Evolutionary conservation across 345 rosid genomes (phyloP).

Genomic region (Cardamine resedifolia): DNA sequence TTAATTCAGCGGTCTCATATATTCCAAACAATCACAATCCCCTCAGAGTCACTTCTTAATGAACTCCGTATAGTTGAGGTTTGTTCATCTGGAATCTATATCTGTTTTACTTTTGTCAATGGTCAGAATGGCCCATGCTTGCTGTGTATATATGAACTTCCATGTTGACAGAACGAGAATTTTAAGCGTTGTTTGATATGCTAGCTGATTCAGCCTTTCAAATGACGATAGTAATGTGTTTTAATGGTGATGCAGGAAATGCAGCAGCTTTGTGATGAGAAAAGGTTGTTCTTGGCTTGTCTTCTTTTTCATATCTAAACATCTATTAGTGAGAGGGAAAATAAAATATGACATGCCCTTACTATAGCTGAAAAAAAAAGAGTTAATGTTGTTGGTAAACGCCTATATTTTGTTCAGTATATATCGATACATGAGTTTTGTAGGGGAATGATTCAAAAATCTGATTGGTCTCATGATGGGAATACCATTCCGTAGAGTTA

Average conservation of each 20-base stretch:
- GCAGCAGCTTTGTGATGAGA: slow-evolving; percentile 92
- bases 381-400: neutral
- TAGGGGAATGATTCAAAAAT: slow-evolving; percentile 7
- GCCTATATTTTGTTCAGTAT: slow-evolving; percentile 16
- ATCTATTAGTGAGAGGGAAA: neutral
- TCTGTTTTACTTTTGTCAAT: neutral
- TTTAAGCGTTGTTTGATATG: neutral
- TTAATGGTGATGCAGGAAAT: slow-evolving; percentile 71
- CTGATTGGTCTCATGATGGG: slow-evolving; percentile 7
- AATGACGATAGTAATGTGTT: slow-evolving; percentile 11
- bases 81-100: slow-evolving; percentile 36
- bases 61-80: slow-evolving; percentile 98
- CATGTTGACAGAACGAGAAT: slow-evolving; percentile 8
- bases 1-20: slow-evolving; percentile 81
- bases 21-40: slow-evolving; percentile 74
- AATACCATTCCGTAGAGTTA: slow-evolving; percentile 4
- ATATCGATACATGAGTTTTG: neutral
- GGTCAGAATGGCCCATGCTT: neutral
- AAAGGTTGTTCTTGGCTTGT: slow-evolving; percentile 57
- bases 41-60: slow-evolving; percentile 94
- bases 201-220: slow-evolving; percentile 1
- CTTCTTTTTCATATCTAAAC: slow-evolving; percentile 10
- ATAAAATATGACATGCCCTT: neutral
- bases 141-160: slow-evolving; percentile 6
- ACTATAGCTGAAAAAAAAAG: neutral